Evolutionary conservation across 345 rosid genomes (phyloP), one percentile per base, ranked within the genome.

Genomic region (Pistacia integerrima): DNA sequence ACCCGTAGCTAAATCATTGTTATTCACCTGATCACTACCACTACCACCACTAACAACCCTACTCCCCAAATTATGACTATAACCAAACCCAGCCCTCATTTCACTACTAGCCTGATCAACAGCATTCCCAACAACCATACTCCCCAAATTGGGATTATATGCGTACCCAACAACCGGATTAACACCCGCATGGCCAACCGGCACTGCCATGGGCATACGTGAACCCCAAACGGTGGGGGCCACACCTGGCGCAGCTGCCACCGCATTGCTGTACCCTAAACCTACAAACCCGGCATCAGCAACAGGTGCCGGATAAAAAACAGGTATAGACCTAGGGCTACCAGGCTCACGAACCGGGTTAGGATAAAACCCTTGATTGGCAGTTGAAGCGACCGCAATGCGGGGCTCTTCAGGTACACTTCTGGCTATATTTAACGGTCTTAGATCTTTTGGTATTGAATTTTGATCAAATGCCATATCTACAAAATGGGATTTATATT

Each of bases 391-490:
- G 33, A 76, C 83, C 10, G 75, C 81, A 84, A 83, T 75, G 84
- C 77, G 87, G 75, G 90, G 79, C 78, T 91, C 93, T 64, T 92
- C 91, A 1, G 85, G 44, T 8, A 76, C 16, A 30, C 72, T 74
- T 56, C 77, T 76, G 64, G 88, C 80, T 59, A 86, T 69, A 73
- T 86, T 83, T 60, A 87, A 48, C 11, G 86, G 92, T 64, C 86
- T 76, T 22, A 79, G 86, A 73, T 90, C 93, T 41, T 79, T 80
- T 4, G 89, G 86, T 2, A 78, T 56, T 5, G 84, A 81, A 75
- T 77, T 87, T 35, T 85, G 91, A 85, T 91, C 97, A 84, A 84
- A 87, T 60, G 90, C 97, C 93, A 91, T 90, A 49, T 28, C 59
- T 69, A 60, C 54, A 64, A 62, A 13, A 64, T 52, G 41, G 69